Evolutionary conservation across 208 protist genomes (phyloP).

Genomic region (Jaenimonas drosophilae): DNA sequence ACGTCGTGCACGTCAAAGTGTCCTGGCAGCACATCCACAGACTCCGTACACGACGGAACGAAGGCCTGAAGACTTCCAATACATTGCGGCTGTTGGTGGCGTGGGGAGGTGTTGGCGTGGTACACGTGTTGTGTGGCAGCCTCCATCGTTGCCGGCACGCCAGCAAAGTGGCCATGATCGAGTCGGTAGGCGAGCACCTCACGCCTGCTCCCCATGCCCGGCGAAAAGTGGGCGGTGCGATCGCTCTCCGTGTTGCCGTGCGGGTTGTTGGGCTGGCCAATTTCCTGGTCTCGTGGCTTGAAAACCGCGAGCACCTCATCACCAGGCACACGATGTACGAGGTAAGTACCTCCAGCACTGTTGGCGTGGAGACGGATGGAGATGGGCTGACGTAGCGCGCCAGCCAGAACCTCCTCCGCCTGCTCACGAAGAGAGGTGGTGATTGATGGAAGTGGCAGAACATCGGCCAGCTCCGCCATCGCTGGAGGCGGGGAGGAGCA

Average conservation of each 20-base stretch:
- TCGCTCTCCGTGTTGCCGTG: conserved; percentile 40
- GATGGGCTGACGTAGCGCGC: conserved; percentile 2
- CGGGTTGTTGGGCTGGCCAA: conserved; percentile 37
- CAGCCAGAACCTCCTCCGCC: neutral
- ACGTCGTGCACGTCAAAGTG: conserved; percentile 47
- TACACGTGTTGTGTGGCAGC: conserved; percentile 16
- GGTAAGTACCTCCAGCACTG: conserved; percentile 67
- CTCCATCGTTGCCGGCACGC: conserved; percentile 52
- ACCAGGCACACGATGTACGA: too few relatives aligned
- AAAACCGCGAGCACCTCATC: conserved; percentile 59
- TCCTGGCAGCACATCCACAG: conserved; percentile 47
- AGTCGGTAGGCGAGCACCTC: conserved; percentile 66
- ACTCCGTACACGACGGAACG: conserved; percentile 31
- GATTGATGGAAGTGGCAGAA: too few relatives aligned
- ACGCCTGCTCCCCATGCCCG: conserved; percentile 46
- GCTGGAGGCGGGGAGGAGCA: too few relatives aligned
- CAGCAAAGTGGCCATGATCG: conserved; percentile 48
- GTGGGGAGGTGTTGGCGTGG: too few relatives aligned
- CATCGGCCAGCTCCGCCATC: too few relatives aligned
- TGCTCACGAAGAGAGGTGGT: too few relatives aligned
- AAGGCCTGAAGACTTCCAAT: conserved; percentile 57
- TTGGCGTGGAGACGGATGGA: conserved; percentile 23
- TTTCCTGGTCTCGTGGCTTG: conserved; percentile 62
- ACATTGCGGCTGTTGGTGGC: too few relatives aligned
- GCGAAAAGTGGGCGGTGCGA: conserved; percentile 23